Conservation (phyloP, 352 stramenopile genomes). For the Pythium phragmitis region DNA sequence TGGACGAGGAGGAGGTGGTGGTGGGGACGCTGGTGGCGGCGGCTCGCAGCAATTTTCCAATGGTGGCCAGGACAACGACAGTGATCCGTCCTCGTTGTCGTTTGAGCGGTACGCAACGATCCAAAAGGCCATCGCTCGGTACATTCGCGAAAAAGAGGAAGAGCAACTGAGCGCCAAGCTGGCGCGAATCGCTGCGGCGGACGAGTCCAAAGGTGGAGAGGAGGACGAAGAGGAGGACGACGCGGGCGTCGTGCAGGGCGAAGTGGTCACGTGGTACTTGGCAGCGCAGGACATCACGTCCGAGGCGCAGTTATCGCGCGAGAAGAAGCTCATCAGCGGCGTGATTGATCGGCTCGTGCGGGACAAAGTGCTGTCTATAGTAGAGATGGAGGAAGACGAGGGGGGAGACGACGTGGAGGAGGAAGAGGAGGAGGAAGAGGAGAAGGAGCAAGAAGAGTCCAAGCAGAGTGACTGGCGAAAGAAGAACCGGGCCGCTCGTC, state of each 20-base stretch:
- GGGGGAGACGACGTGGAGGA: constrained; percentile 3
- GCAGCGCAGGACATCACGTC: constrained; percentile 84
- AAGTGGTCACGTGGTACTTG: constrained; percentile 85
- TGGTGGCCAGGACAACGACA: constrained; percentile 3
- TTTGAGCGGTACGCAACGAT: constrained; percentile 84
- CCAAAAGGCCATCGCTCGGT: constrained; percentile 73
- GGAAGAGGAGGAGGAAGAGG: constrained; percentile 6
- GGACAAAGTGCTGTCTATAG: constrained; percentile 73
- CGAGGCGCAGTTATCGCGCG: constrained; percentile 66
- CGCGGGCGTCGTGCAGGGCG: constrained; percentile 63
- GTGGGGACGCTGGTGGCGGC: no score
- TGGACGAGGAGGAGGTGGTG: no score
- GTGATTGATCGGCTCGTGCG: constrained; percentile 81
- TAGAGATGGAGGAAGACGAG: constrained; percentile 55
- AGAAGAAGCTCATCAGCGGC: constrained; percentile 83
- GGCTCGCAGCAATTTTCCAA: no score
- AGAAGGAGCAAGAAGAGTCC: constrained; percentile 2
- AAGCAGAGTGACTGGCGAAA: no score
- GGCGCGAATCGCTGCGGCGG: constrained; percentile 35
- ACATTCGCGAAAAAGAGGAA: constrained; percentile 83
- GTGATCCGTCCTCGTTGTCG: constrained; percentile 47
- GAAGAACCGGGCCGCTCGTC: not conserved
- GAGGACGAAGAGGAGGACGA: constrained; percentile 61
- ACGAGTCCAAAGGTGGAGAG: constrained; percentile 25
- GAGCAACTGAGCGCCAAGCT: constrained; percentile 46